These are phyloP conservation scores for Alternaria postmessia DNA, from an alignment of 2,329 filamentous ascomycete species.

Conservation along the genomic window DNA sequence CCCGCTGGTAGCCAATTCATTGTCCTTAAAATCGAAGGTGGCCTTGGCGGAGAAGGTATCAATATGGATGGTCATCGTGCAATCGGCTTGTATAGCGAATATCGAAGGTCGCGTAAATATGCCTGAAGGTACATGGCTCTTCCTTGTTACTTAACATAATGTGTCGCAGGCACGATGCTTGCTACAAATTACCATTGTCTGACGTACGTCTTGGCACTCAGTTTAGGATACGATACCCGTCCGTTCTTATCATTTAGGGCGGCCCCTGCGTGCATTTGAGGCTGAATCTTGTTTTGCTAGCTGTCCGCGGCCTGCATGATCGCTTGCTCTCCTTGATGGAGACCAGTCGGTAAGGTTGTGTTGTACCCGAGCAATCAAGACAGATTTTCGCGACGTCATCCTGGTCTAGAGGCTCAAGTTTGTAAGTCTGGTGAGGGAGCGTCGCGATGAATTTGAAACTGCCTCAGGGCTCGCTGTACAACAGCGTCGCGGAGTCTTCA, in stretches of 20 bases:
- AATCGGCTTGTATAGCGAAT: not conserved
- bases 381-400: not conserved
- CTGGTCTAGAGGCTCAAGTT: not conserved
- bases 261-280: not conserved
- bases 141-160: not conserved
- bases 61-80: conserved; percentile 5
- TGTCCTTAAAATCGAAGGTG: not conserved
- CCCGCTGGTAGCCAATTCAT: not conserved
- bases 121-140: not conserved
- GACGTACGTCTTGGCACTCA: conserved; percentile 17
- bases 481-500: not conserved
- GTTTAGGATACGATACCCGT: not conserved
- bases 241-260: not conserved
- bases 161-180: conserved; percentile 5
- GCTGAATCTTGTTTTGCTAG: conserved; percentile 4
- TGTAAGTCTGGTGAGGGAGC: not conserved
- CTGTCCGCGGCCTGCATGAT: not conserved
- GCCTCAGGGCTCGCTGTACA: not conserved
- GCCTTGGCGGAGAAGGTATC: not conserved
- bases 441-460: not conserved
- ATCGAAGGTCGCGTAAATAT: not conserved
- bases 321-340: not conserved
- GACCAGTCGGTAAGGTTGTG: not conserved
- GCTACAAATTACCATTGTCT: conserved; percentile 11
- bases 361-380: not conserved